Conservation (phyloP, 306 rosid species). For the Castanea sativa region DNA sequence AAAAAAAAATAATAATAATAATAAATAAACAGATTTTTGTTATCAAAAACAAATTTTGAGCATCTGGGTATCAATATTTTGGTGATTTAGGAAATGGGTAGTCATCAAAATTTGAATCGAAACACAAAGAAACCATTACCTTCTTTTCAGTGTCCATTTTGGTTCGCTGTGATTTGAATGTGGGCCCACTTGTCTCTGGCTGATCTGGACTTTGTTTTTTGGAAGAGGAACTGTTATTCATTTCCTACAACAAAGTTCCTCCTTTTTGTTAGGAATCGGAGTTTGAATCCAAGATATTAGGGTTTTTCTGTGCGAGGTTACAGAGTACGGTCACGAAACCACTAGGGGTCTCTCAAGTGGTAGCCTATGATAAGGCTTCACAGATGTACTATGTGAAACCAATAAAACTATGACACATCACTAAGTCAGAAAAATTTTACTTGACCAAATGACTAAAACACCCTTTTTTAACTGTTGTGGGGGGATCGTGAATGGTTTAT, state of each 20-base stretch:
- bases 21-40: constrained; percentile 2
- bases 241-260: constrained; percentile 10
- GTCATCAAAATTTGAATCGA: constrained; percentile 26
- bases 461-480: background rate
- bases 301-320: constrained; percentile 27
- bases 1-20: too few relatives aligned
- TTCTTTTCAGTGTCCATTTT: constrained; percentile 67
- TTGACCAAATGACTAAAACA: background rate
- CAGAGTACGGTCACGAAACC: background rate
- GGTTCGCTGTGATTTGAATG: constrained; percentile 40
- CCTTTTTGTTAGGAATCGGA: constrained; percentile 27
- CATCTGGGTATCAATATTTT: constrained; percentile 9
- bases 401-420: background rate
- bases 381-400: fast-evolving
- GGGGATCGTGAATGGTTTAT: background rate
- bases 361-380: background rate
- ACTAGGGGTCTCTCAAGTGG: background rate
- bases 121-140: constrained; percentile 29
- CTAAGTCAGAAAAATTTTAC: background rate
- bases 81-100: constrained; percentile 21
- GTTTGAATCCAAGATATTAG: constrained; percentile 29
- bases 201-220: constrained; percentile 47
- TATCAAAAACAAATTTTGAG: background rate
- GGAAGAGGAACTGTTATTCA: constrained; percentile 46
- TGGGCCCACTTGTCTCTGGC: constrained; percentile 40